These are phyloP conservation scores for Oidium heveae DNA, from an alignment of 2,329 filamentous ascomycete genomes.

Conservation along the genomic window DNA sequence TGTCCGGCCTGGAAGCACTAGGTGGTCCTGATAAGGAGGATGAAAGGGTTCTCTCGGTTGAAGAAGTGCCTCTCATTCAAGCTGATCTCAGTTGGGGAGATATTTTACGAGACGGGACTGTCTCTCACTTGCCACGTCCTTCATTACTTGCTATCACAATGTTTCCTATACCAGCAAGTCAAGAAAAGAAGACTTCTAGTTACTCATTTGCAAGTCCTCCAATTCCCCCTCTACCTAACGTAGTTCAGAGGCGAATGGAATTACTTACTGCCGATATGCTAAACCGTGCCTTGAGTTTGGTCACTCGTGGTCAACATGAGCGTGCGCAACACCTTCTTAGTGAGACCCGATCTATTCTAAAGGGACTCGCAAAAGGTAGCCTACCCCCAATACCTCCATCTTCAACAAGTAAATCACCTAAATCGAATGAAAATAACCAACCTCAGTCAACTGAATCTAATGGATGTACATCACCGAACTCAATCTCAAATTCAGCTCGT, in stretches of 20 bases:
- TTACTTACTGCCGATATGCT: constrained; percentile 95
- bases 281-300: constrained; percentile 69
- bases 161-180: constrained; percentile 39
- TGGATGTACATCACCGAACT: constrained; percentile 18
- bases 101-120: constrained; percentile 65
- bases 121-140: constrained; percentile 67
- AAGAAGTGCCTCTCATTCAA: constrained; percentile 86
- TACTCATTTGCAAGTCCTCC: constrained; percentile 36
- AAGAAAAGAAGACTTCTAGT: constrained; percentile 32
- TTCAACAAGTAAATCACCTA: constrained; percentile 14
- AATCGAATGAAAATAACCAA: constrained; percentile 5
- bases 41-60: constrained; percentile 58
- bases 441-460: constrained; percentile 14
- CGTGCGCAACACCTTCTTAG: constrained; percentile 75
- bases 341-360: constrained; percentile 84
- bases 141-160: constrained; percentile 89
- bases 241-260: constrained; percentile 94
- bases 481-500: constrained; percentile 14
- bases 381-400: constrained; percentile 64
- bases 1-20: constrained; percentile 81
- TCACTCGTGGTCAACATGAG: constrained; percentile 78
- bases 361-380: constrained; percentile 84
- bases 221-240: constrained; percentile 82
- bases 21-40: constrained; percentile 78
- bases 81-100: constrained; percentile 87